Evolutionary conservation across 1,139 yeast genomes (phyloP).

Genomic region (Geotrichum siamense): DNA sequence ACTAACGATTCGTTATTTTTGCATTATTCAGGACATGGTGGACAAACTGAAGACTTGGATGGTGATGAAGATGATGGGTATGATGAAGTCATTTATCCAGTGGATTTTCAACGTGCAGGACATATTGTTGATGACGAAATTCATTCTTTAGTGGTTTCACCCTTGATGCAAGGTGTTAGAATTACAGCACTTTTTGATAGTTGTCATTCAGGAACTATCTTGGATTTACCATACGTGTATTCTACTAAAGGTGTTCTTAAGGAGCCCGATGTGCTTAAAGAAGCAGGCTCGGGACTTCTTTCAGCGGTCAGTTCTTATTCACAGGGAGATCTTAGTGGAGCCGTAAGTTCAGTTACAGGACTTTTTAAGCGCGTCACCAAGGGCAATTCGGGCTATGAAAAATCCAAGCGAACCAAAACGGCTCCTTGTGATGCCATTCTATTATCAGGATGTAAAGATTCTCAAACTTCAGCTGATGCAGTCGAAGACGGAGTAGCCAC

Average conservation of each 20-base stretch:
- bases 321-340: constrained; percentile 57
- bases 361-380: constrained; percentile 44
- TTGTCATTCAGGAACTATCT: constrained; percentile 88
- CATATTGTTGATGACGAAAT: constrained; percentile 77
- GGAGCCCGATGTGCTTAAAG: constrained; percentile 81
- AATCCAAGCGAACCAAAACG: constrained; percentile 51
- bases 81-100: constrained; percentile 88
- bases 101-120: constrained; percentile 71
- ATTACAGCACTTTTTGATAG: constrained; percentile 86
- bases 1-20: constrained; percentile 63
- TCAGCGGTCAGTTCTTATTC: constrained; percentile 67
- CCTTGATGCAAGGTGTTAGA: constrained; percentile 75
- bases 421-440: constrained; percentile 85
- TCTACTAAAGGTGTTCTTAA: constrained; percentile 87
- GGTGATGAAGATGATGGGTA: constrained; percentile 90
- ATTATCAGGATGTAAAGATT: constrained; percentile 86
- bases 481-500: constrained; percentile 68
- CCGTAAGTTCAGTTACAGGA: constrained; percentile 42
- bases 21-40: constrained; percentile 95
- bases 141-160: constrained; percentile 73
- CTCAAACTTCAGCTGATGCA: constrained; percentile 76
- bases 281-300: constrained; percentile 71
- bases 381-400: constrained; percentile 36
- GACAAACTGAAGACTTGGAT: constrained; percentile 67
- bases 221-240: constrained; percentile 84